Evolutionary conservation across 192 early-diverging fungal genomes (phyloP), one percentile per base, ranked within the genome.

Genomic region (Gonapodya prolifera): DNA sequence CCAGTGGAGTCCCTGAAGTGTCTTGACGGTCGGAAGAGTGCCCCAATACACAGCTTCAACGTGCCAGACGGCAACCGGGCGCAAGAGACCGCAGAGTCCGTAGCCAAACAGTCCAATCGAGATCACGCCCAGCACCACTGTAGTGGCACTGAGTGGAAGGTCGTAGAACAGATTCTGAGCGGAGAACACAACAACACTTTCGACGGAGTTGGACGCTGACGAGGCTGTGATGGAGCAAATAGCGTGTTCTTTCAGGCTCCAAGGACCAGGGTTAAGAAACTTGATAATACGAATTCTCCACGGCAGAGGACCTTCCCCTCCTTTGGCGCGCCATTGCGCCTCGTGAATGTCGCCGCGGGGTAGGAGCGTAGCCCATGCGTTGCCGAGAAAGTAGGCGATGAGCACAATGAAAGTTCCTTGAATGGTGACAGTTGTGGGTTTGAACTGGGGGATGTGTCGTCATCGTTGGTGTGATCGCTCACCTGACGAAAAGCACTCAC

Each of bases 161-260:
- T 82, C 69, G 61, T 86, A 86, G 33, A 80, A 86, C 13, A 86
- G 78, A 34, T 86, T 70, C 75, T 84, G 79, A 23, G 77, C 80
- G 0, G 85, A 77, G 30, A 86, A 70, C 29, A 86, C 77, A 30
- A 75, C 69, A 16, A 78, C 83, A 1, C 78, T 84, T 74, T 82
- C 80, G 8, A 84, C 85, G n/a, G 82, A 70, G 34, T 75, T 81
- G 28, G 79, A 80, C 23, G 82, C 86, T 1, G 86, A 82, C 0
- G 82, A 83, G 0, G 86, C 86, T 32, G 84, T 82, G 16, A 87
- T 81, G 33, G 78, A 78, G 33, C 84, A 80, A 30, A 87, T 80
- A 33, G 79, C 80, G 70, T 87, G 86, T 32, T 87, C 86, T 33
- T 87, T 87, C 2, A 79, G 78, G 71, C 83, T 86, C 69, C 84